A percentile compares a stretch with the other conserved stretches of the same genome.
Evolutionary conservation across 768 basidiomycete species (phyloP).

Genomic region (Daedalea quercina): DNA sequence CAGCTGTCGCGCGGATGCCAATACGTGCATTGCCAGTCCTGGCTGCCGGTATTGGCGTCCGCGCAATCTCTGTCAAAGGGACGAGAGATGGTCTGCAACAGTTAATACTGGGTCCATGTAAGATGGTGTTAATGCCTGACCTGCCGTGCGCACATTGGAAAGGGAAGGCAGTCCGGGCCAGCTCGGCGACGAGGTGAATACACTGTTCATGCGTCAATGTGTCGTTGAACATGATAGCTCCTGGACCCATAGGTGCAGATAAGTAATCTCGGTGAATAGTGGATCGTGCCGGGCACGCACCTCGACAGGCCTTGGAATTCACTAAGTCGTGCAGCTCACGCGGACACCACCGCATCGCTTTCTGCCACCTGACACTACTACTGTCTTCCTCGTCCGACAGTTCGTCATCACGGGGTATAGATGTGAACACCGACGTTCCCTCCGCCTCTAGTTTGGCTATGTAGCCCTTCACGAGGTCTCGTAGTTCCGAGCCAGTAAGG

Average conservation of each 20-base stretch:
- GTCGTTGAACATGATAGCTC: constrained; percentile 98
- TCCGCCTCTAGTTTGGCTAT: constrained; percentile 55
- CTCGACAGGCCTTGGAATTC: constrained; percentile 95
- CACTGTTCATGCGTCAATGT: constrained; percentile 62
- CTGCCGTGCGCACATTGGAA: constrained; percentile 97
- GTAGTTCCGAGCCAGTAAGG: constrained; percentile 63
- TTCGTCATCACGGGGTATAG: background rate
- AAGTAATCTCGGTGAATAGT: background rate
- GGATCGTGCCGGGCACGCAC: constrained; percentile 32
- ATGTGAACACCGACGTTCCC: constrained; percentile 12
- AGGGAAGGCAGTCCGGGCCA: constrained; percentile 73
- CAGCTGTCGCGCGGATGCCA: too few species aligned
- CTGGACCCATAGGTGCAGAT: constrained; percentile 31
- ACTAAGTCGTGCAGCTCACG: constrained; percentile 72
- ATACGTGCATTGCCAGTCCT: too few species aligned
- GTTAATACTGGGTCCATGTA: constrained; percentile 1
- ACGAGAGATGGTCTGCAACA: constrained; percentile 15
- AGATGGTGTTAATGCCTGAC: constrained; percentile 28
- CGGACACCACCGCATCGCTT: constrained; percentile 79
- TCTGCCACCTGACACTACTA: constrained; percentile 44
- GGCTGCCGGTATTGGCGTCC: too few species aligned
- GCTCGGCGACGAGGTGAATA: constrained; percentile 52
- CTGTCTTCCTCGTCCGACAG: background rate
- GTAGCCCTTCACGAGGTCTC: constrained; percentile 67
- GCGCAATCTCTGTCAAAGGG: constrained; percentile 9